Evolutionary conservation across 1,139 yeast genomes (phyloP).

Genomic region (Lodderomyces elongisporus): DNA sequence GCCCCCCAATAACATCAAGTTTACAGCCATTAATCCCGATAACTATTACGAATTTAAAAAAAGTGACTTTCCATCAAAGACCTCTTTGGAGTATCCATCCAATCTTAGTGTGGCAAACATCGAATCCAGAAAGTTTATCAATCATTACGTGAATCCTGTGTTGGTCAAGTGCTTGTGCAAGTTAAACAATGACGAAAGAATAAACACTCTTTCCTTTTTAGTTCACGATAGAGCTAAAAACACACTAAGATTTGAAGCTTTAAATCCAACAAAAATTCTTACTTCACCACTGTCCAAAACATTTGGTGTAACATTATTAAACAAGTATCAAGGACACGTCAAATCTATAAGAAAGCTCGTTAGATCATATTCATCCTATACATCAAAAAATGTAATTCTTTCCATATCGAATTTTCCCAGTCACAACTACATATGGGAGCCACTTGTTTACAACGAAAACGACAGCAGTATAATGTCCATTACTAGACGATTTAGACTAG

Average conservation of each 20-base stretch:
- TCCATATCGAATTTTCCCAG: conserved; percentile 41
- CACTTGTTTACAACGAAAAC: conserved; percentile 27
- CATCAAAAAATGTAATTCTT: conserved; percentile 26
- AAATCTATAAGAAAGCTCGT: conserved; percentile 67
- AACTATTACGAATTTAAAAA: conserved; percentile 8
- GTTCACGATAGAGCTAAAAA: conserved; percentile 38
- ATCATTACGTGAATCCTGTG: conserved; percentile 20
- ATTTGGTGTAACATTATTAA: conserved; percentile 14
- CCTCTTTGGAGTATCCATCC: conserved; percentile 2
- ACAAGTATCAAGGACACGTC: conserved; percentile 78
- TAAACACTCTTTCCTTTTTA: conserved; percentile 20
- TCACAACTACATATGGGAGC: conserved; percentile 66
- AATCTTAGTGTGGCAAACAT: too few relatives aligned
- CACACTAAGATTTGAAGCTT: conserved; percentile 27
- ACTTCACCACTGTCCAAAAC: conserved; percentile 4
- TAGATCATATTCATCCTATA: conserved; percentile 44
- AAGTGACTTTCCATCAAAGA: conserved; percentile 15
- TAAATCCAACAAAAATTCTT: conserved; percentile 16
- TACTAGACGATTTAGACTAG: conserved; percentile 33
- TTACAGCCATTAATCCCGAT: conserved; percentile 15
- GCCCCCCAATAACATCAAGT: conserved; percentile 39
- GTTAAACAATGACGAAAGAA: conserved; percentile 13
- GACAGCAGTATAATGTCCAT: conserved; percentile 21
- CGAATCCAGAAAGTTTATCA: conserved; percentile 15
- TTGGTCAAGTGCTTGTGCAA: conserved; percentile 19